Evolutionary conservation across 371 early-diverging fungal species (phyloP), one percentile per base, ranked within the genome.

Genomic region (Chytridium lagenaria): DNA sequence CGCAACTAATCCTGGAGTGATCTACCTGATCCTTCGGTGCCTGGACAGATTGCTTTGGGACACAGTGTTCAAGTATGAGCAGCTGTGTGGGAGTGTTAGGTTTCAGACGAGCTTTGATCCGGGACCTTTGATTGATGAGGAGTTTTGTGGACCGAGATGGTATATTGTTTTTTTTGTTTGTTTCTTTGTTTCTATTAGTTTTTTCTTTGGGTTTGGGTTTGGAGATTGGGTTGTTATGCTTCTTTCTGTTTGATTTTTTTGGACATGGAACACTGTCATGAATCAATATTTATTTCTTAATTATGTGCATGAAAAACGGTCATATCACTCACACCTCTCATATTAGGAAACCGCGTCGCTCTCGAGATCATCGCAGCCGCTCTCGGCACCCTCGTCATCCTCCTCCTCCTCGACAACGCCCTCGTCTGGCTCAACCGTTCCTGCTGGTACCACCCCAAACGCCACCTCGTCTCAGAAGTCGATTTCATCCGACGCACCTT

Each of bases 341-440:
- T 12, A 67, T 67, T 67, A 23, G 50, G 28, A 65, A 33, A 22
- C 68, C 31, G 73, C 19, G 59, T 68, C 15, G 68, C 36, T 36
- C 36, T 73, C 30, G 39, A 68, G 50, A 44, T 73, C 26, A 51
- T 40, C 19, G 68, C 69, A n/a, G 69, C 63, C 0, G 63, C 50
- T 19, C 50, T 55, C n/a, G 73, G 73, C 10, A 59, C 69, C 28
- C 22, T 67, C 30, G 73, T 68, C 26, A 33, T 73, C 22, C 22
- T 73, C 26, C 59, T 49, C 12, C 59, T 73, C 30, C 19, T 73
- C 50, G 73, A 73, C 33, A 73, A 73, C 37, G 61, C 68, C 19
- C 59, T 73, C 50, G 73, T 73, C 39, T 73, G 73, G 73, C 50
- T 55, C 34, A 73, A 73, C 67, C 23, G 55, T 19, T 68, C 69